These are phyloP conservation scores for Pascua sp. DNA, from an alignment of 1,284 basidiomycete genomes.

Conservation along the genomic window DNA sequence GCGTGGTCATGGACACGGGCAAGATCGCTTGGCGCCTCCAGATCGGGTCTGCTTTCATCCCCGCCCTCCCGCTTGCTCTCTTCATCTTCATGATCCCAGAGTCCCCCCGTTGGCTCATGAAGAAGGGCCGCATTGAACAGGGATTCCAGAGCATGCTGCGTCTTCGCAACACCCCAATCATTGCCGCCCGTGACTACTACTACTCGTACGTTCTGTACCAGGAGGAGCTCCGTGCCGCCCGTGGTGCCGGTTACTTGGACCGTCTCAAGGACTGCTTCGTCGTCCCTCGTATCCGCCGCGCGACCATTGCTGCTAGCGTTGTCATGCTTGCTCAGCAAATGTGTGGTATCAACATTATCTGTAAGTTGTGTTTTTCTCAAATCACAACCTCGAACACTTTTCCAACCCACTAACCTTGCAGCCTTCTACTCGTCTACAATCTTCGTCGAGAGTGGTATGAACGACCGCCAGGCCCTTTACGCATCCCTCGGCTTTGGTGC, in stretches of 20 bases:
- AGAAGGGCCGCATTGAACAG: conserved; percentile 54
- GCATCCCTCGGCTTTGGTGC: conserved; percentile 61
- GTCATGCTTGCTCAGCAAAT: conserved; percentile 63
- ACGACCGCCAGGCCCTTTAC: conserved; percentile 49
- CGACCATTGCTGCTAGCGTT: conserved; percentile 62
- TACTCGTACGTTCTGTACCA: conserved; percentile 64
- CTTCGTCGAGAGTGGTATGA: conserved; percentile 57
- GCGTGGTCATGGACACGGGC: conserved; percentile 18
- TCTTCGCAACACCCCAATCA: conserved; percentile 62
- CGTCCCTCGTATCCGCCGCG: conserved; percentile 68
- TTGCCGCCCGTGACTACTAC: conserved; percentile 67
- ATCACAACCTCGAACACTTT: too few relatives aligned
- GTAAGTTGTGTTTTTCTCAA: too few relatives aligned
- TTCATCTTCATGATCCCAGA: conserved; percentile 20
- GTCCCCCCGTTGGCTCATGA: conserved; percentile 35
- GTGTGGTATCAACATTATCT: conserved; percentile 51
- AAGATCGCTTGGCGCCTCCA: conserved; percentile 51
- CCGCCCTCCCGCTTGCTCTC: conserved; percentile 33
- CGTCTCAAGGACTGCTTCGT: conserved; percentile 64
- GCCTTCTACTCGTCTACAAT: conserved; percentile 61
- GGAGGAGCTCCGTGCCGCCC: conserved; percentile 59
- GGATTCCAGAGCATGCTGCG: conserved; percentile 62
- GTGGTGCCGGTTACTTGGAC: conserved; percentile 38
- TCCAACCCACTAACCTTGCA: too few relatives aligned
- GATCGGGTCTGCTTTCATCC: conserved; percentile 50